A percentile compares a stretch with the other conserved stretches of the same genome.
phyloP scores from a whole-genome alignment of 73 alveolate species.

The Paramecium octaurelia region DNA sequence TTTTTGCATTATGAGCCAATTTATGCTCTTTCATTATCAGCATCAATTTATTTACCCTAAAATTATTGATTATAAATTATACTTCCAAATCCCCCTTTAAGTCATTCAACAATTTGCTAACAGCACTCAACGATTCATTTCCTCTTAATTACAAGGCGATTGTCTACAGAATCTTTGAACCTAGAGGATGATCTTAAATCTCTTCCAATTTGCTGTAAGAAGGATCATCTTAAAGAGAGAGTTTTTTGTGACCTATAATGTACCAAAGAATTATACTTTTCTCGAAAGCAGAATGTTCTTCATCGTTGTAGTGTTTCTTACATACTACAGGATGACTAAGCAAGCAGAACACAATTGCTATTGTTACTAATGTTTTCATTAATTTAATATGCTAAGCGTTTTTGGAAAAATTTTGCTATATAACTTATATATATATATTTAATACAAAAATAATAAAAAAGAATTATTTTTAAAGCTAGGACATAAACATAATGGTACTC shows the following conservation, averaged over 20 bases:
- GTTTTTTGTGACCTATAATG: background rate
- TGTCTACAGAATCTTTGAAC: slow-evolving; percentile 33
- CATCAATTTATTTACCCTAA: slow-evolving; percentile 45
- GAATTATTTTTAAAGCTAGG: background rate
- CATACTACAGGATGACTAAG: slow-evolving; percentile 1
- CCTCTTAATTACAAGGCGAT: slow-evolving; percentile 47
- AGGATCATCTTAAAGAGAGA: slow-evolving; percentile 27
- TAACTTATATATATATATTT: background rate
- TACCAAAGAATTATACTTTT: background rate
- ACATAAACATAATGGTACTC: background rate
- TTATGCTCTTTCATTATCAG: slow-evolving; percentile 35
- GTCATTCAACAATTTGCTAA: slow-evolving; percentile 44
- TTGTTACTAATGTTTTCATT: background rate
- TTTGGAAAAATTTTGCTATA: background rate
- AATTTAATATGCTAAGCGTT: slow-evolving; percentile 19
- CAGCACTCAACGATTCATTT: slow-evolving; percentile 49
- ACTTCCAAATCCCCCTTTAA: slow-evolving; percentile 48
- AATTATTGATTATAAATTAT: background rate
- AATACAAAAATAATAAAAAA: background rate
- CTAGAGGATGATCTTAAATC: slow-evolving; percentile 34
- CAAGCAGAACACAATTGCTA: slow-evolving; percentile 12
- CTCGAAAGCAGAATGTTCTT: slow-evolving; percentile 45
- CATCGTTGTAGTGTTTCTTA: slow-evolving; percentile 27
- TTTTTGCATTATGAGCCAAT: slow-evolving; percentile 43
- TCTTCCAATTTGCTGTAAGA: slow-evolving; percentile 26